Percentiles rank a stretch among this genome's conserved stretches.
Conservation (phyloP, 495 filamentous ascomycete species). For the Parachaetomium inaequale region DNA sequence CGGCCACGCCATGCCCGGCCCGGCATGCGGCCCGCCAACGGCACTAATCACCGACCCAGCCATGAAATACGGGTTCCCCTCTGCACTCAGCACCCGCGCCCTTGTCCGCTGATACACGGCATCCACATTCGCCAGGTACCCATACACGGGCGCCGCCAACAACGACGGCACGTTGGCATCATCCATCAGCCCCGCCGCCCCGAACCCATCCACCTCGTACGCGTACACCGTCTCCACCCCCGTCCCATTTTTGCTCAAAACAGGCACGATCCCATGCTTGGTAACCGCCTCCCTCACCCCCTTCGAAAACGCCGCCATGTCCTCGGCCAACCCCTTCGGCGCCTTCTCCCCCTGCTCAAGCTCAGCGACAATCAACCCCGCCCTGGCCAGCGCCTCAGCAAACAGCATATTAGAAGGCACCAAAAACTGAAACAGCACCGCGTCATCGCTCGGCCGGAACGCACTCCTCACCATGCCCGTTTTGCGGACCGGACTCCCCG, state of each 20-base stretch:
- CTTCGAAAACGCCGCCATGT: constrained; percentile 48
- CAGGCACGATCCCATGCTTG: constrained; percentile 45
- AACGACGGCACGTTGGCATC: constrained; percentile 61
- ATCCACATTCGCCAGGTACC: constrained; percentile 44
- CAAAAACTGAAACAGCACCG: constrained; percentile 53
- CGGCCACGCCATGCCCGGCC: constrained; percentile 57
- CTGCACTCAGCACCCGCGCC: constrained; percentile 39
- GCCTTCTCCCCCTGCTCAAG: constrained; percentile 30
- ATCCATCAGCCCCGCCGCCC: constrained; percentile 53
- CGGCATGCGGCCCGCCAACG: constrained; percentile 55
- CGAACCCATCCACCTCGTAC: constrained; percentile 60
- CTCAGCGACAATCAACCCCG: constrained; percentile 46
- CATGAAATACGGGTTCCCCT: constrained; percentile 57
- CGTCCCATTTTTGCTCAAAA: constrained; percentile 21
- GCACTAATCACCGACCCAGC: constrained; percentile 50
- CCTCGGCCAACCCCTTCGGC: constrained; percentile 35
- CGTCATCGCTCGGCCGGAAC: constrained; percentile 64
- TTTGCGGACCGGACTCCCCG: constrained; percentile 55
- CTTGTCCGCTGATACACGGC: constrained; percentile 51
- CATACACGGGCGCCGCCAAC: constrained; percentile 52
- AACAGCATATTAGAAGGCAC: constrained; percentile 72
- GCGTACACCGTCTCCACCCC: constrained; percentile 47
- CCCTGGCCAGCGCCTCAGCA: constrained; percentile 47
- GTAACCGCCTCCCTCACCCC: constrained; percentile 49
- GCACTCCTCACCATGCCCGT: constrained; percentile 60